Percentiles rank a stretch among this genome's conserved stretches.
Conservation (phyloP, 208 protist species). For the Trypanosoma rangeli region DNA sequence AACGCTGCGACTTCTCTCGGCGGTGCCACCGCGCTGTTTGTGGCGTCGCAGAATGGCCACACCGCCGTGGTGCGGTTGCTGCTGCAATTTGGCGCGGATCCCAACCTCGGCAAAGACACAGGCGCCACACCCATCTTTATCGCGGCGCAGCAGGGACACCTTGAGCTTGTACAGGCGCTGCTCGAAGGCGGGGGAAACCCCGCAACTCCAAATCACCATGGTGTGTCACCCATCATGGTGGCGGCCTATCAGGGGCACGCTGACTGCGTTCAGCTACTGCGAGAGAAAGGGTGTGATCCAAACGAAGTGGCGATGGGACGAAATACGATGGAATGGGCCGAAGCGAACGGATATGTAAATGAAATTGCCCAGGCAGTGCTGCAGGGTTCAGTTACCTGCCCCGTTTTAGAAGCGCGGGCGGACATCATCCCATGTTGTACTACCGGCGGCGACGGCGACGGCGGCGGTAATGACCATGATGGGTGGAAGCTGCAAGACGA, state of each 20-base stretch:
- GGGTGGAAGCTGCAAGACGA: not conserved
- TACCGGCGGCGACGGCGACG: not conserved
- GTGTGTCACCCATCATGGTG: slow-evolving; percentile 42
- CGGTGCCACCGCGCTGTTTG: slow-evolving; percentile 32
- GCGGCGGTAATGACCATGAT: not conserved
- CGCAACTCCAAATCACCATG: slow-evolving; percentile 21
- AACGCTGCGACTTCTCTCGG: slow-evolving; percentile 7
- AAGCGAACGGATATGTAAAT: slow-evolving; percentile 17
- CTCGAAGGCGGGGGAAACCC: slow-evolving; percentile 14
- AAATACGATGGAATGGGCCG: slow-evolving; percentile 31
- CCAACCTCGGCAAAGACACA: slow-evolving; percentile 9
- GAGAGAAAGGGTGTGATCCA: slow-evolving; percentile 27
- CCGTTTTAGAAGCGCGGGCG: not conserved
- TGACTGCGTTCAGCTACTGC: slow-evolving; percentile 20
- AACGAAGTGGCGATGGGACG: slow-evolving; percentile 16
- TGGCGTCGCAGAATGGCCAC: slow-evolving; percentile 38
- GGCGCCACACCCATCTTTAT: slow-evolving; percentile 35
- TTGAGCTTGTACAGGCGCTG: slow-evolving; percentile 16
- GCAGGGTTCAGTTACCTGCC: not conserved
- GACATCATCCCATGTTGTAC: not conserved
- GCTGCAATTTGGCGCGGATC: slow-evolving; percentile 23
- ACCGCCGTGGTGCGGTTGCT: slow-evolving; percentile 9
- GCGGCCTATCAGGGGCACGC: slow-evolving; percentile 35
- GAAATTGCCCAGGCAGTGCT: slow-evolving; percentile 4
- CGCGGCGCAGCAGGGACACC: slow-evolving; percentile 28